These are phyloP conservation scores for Candida ovalis DNA, from an alignment of 805 yeast genomes.

Conservation along the genomic window DNA sequence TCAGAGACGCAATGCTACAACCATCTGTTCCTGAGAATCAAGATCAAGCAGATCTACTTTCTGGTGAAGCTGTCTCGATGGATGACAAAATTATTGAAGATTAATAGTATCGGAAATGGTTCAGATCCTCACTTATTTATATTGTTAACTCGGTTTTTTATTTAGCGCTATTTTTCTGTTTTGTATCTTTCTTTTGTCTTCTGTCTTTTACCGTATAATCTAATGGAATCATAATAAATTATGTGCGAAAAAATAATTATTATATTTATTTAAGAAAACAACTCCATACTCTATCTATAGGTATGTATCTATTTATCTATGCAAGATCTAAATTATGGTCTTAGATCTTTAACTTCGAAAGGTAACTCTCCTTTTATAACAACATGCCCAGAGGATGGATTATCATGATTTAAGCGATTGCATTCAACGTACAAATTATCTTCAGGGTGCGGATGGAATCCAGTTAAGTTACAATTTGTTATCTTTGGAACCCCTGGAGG, in stretches of 20 bases:
- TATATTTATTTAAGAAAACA: neutral
- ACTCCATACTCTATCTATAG: no score
- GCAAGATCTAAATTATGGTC: slow-evolving; percentile 20
- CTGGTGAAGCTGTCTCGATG: neutral
- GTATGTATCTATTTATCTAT: neutral
- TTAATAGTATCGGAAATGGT: neutral
- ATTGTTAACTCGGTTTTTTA: neutral
- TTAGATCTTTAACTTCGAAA: slow-evolving; percentile 45
- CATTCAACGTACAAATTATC: slow-evolving; percentile 46
- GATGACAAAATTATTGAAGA: neutral
- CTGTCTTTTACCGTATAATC: neutral
- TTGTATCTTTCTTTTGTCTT: neutral
- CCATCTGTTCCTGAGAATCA: slow-evolving; percentile 19
- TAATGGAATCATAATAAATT: neutral
- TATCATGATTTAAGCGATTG: slow-evolving; percentile 29
- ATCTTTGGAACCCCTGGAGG: slow-evolving; percentile 60
- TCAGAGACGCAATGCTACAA: slow-evolving; percentile 25
- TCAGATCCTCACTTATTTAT: neutral
- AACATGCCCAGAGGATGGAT: slow-evolving; percentile 44
- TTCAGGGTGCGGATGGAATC: slow-evolving; percentile 64
- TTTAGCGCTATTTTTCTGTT: neutral
- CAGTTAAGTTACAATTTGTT: slow-evolving; percentile 44
- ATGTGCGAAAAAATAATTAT: neutral
- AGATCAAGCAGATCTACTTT: slow-evolving; percentile 6
- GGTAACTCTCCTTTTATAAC: slow-evolving; percentile 42